Evolutionary conservation across 2,329 filamentous ascomycete genomes (phyloP), one percentile per base, ranked within the genome.

Genomic region (Colletotrichum lindemuthianum): DNA sequence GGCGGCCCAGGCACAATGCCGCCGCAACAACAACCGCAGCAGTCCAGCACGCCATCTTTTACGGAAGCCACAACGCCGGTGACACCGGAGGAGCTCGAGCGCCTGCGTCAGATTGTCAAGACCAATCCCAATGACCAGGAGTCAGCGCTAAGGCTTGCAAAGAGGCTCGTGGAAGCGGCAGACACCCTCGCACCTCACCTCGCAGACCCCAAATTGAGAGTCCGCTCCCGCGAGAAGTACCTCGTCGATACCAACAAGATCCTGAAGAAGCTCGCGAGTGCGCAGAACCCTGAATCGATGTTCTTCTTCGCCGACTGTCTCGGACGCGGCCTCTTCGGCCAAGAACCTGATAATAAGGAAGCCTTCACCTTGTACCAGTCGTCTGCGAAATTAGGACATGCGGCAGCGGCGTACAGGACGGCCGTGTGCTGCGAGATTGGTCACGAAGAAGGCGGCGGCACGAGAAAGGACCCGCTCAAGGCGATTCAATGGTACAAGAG

Each of bases 401-500:
- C 92, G 2, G 90, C 91, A 58, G 92, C 93, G 34, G 96, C 96
- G 0, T 99, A 98, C 76, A 88, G 96, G 59, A 97, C 96, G 33
- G 96, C 96, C 0, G 95, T 99, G 0, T 99, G 96, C 80, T 98
- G 96, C 74, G 96, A 99, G 76, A 93, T 99, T 71, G 96, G 96
- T 4, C 89, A 93, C 60, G 95, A 98, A 74, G 94, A 97, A 71
- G 95, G 94, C 36, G 96, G 96, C 56, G 96, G 96, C 32, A 98
- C 96, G 1, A 89, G 92, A 63, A 92, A 91, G 71, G 96, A 99
- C 73, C 92, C 93, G 1, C 79, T 95, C 69, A 98, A 98, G 78
- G 95, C 96, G 1, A 94, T 98, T 16, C 95, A 98, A 76, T 99
- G 96, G 96, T 99, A 99, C 78, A 93, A 95, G 75, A 91, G 94